Evolutionary conservation across 129 eudicot genomes (phyloP).

Genomic region (Flaveria ramosissima): DNA sequence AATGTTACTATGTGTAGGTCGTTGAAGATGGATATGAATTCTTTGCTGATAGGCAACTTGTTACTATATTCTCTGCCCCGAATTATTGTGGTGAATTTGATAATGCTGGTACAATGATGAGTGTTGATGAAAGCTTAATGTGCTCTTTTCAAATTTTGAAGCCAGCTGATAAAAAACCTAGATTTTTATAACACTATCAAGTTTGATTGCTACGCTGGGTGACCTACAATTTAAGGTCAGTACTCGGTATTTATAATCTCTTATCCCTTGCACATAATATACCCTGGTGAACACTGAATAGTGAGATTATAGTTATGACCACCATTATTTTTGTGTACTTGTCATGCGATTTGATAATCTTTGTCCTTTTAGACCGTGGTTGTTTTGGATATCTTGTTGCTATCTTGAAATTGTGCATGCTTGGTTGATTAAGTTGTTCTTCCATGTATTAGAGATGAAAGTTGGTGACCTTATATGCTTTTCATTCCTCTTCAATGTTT

Average conservation of each 20-base stretch:
- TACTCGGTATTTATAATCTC: constrained; percentile 1
- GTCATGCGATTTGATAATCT: too few species aligned
- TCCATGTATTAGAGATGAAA: neutral
- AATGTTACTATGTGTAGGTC: constrained; percentile 44
- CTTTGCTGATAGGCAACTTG: constrained; percentile 82
- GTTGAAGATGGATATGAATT: constrained; percentile 88
- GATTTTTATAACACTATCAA: constrained; percentile 45
- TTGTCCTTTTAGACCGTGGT: neutral
- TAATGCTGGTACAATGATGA: constrained; percentile 92
- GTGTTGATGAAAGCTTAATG: constrained; percentile 83
- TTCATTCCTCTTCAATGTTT: neutral
- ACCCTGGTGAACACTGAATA: neutral
- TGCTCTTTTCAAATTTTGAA: constrained; percentile 81
- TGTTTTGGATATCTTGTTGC: neutral
- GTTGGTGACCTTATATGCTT: neutral
- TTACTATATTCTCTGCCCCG: constrained; percentile 78
- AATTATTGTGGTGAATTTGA: constrained; percentile 85
- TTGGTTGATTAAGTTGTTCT: too few species aligned
- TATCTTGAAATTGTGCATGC: too few species aligned
- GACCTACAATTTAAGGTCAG: constrained; percentile 48
- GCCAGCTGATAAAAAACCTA: constrained; percentile 69
- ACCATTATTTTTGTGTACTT: neutral
- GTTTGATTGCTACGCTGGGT: constrained; percentile 22
- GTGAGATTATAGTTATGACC: neutral
- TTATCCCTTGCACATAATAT: constrained; percentile 20